Percentiles rank a stretch among this genome's conserved stretches.
Conservation (phyloP, 176 grass and related monocot species). For the Saccharum spontaneum region DNA sequence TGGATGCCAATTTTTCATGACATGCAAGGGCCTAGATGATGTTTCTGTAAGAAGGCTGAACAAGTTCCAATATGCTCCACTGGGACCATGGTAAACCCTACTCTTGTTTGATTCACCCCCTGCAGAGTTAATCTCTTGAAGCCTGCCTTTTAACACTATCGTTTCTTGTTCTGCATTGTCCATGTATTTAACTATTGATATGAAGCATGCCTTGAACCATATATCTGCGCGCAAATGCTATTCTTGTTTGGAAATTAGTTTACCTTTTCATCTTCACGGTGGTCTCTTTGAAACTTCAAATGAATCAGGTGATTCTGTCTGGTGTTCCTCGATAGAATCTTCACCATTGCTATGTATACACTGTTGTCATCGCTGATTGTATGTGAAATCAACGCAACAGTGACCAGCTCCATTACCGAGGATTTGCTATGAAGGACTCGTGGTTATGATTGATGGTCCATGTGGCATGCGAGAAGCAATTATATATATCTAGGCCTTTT, state of each 20-base stretch:
- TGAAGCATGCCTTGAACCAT: neutral
- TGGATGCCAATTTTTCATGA: constrained; percentile 15
- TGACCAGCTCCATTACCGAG: neutral
- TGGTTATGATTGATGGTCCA: neutral
- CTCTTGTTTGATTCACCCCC: neutral
- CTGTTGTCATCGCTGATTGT: neutral
- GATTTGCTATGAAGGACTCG: neutral
- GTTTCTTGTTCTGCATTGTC: neutral
- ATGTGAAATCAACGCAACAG: neutral
- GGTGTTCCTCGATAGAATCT: neutral
- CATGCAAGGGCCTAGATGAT: neutral
- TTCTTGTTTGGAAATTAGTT: constrained; percentile 11
- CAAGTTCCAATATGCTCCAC: neutral
- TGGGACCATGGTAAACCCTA: neutral
- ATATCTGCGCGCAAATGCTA: neutral
- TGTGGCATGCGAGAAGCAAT: neutral
- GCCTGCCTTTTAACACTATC: neutral
- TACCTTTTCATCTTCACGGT: neutral
- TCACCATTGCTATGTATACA: neutral
- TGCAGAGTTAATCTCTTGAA: neutral
- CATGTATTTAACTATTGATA: neutral
- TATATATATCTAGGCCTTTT: neutral
- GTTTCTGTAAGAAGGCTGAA: neutral
- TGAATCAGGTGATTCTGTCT: constrained; percentile 7
- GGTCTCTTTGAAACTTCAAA: constrained; percentile 4